phyloP scores from a whole-genome alignment of 2,329 filamentous ascomycete genomes.

The Aspergillus novofumigatus region DNA sequence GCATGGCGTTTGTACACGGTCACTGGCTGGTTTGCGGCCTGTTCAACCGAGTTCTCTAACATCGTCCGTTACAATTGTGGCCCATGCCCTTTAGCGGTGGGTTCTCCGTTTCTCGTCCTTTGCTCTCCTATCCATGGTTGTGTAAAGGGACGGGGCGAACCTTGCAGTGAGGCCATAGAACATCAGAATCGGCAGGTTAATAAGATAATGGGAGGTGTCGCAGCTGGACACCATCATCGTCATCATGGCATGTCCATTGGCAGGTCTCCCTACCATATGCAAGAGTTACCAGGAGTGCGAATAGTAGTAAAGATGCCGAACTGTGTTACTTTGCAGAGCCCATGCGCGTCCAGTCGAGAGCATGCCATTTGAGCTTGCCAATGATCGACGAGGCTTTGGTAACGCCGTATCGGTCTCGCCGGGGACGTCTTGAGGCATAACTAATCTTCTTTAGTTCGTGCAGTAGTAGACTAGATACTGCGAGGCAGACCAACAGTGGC shows the following conservation, averaged over 20 bases:
- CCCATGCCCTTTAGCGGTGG: not conserved
- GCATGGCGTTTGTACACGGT: slow-evolving; percentile 1
- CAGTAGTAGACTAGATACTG: not conserved
- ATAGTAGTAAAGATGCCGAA: not conserved
- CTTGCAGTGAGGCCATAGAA: slow-evolving; percentile 16
- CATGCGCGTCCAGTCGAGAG: not conserved
- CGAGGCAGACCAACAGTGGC: not conserved
- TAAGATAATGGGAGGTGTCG: not conserved
- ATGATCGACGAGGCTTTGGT: slow-evolving; percentile 3
- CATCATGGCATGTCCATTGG: not conserved
- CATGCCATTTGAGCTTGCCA: not conserved
- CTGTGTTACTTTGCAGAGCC: no score
- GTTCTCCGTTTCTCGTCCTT: not conserved
- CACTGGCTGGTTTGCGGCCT: slow-evolving; percentile 7
- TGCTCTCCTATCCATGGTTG: slow-evolving; percentile 3
- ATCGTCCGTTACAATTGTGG: slow-evolving; percentile 7
- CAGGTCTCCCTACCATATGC: not conserved
- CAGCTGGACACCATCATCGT: not conserved
- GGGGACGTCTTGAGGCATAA: slow-evolving; percentile 8
- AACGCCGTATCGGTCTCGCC: slow-evolving; percentile 18
- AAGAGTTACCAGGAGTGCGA: not conserved
- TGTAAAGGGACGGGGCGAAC: slow-evolving; percentile 25
- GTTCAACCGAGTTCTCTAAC: not conserved
- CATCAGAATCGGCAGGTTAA: not conserved
- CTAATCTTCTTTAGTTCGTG: not conserved